These are phyloP conservation scores for Debaryomyces fabryi DNA, from an alignment of 1,139 yeast genomes.

Conservation along the genomic window DNA sequence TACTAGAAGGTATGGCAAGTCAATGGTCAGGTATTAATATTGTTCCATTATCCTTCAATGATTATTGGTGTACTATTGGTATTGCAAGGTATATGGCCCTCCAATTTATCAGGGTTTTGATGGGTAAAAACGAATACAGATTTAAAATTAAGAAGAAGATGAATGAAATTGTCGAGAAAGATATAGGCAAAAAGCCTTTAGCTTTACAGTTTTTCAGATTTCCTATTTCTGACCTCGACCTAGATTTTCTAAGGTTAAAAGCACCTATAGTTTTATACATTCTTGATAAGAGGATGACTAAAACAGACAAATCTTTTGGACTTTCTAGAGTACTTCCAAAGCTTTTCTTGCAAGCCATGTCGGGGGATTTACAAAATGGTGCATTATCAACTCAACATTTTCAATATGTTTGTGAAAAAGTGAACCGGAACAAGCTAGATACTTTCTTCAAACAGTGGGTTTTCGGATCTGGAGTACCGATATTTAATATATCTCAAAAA, in stretches of 20 bases:
- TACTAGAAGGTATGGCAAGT: conserved; percentile 72
- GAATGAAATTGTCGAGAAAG: conserved; percentile 69
- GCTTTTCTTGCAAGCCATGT: conserved; percentile 90
- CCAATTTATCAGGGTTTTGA: conserved; percentile 65
- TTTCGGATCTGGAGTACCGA: conserved; percentile 85
- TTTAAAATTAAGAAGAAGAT: conserved; percentile 66
- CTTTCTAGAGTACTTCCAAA: conserved; percentile 90
- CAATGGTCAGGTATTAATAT: conserved; percentile 97
- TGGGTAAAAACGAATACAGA: conserved; percentile 84
- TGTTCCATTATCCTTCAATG: conserved; percentile 77
- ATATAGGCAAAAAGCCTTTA: conserved; percentile 80
- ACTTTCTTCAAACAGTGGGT: conserved; percentile 93
- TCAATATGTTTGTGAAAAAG: conserved; percentile 91
- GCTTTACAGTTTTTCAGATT: conserved; percentile 66
- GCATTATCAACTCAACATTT: conserved; percentile 80
- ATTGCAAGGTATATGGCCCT: conserved; percentile 82
- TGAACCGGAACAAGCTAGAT: conserved; percentile 83
- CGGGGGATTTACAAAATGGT: conserved; percentile 87
- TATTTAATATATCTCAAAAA: conserved; percentile 83
- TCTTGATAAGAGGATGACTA: conserved; percentile 89
- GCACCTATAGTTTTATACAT: conserved; percentile 86
- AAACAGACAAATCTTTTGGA: conserved; percentile 93
- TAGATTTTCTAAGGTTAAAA: conserved; percentile 70
- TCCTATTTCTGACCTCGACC: conserved; percentile 65
- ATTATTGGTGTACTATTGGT: conserved; percentile 91